These are phyloP conservation scores for Maudiozyma bulderi DNA, from an alignment of 805 yeast genomes.

Conservation along the genomic window DNA sequence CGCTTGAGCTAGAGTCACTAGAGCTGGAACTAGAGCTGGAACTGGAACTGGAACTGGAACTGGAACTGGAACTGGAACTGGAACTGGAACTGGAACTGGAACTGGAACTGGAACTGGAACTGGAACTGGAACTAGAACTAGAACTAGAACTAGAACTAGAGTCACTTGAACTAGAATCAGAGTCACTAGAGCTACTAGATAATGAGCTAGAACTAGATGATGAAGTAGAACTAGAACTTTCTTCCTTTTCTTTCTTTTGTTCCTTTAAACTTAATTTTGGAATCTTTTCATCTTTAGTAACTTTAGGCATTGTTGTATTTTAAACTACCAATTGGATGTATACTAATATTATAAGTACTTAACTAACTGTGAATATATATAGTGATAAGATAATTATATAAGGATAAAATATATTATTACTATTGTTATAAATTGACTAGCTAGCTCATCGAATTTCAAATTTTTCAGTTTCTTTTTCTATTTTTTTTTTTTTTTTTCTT, in stretches of 20 bases:
- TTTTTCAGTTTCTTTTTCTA: too few relatives aligned
- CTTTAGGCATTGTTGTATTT: not conserved
- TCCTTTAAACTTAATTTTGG: conserved; percentile 25
- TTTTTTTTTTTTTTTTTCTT: too few relatives aligned
- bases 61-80: conserved; percentile 3
- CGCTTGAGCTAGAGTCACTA: conserved; percentile 13
- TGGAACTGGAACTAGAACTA: not conserved
- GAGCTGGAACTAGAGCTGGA: conserved; percentile 18
- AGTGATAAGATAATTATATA: too few relatives aligned
- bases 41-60: conserved; percentile 9
- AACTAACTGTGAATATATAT: too few relatives aligned
- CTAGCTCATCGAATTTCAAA: too few relatives aligned
- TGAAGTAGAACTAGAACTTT: not conserved
- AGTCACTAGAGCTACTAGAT: conserved; percentile 1
- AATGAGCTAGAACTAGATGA: not conserved
- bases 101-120: conserved; percentile 5
- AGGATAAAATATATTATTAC: too few relatives aligned
- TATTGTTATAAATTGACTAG: too few relatives aligned
- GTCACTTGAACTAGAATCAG: not conserved
- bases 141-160: not conserved
- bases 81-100: conserved; percentile 11
- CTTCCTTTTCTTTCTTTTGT: conserved; percentile 14
- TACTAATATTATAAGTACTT: not conserved
- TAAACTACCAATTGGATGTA: not conserved
- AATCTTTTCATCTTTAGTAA: conserved; percentile 8